Percentiles rank a stretch among this genome's conserved stretches.
phyloP scores from a whole-genome alignment of 2,329 filamentous ascomycete species.

The Paracoccidioides lutzii region DNA sequence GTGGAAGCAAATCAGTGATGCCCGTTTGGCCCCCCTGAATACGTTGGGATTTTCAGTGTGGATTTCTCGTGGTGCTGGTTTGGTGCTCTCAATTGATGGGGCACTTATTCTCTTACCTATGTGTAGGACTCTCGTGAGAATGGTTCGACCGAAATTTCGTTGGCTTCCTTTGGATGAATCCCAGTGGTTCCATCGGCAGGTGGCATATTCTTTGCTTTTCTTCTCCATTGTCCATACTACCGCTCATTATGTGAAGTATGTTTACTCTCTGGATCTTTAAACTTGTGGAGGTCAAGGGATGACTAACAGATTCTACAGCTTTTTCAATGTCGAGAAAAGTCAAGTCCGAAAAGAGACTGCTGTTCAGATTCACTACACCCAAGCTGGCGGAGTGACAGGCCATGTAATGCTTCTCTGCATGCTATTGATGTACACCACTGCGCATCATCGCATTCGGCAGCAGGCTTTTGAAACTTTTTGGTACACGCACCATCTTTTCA shows the following conservation, averaged over 20 bases:
- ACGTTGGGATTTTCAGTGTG: slow-evolving; percentile 77
- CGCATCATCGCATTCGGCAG: slow-evolving; percentile 84
- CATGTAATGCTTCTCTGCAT: slow-evolving; percentile 99
- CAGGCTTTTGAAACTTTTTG: slow-evolving; percentile 98
- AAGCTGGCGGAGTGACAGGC: slow-evolving; percentile 84
- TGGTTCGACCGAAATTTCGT: slow-evolving; percentile 70
- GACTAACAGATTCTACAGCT: slow-evolving; percentile 42
- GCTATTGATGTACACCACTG: slow-evolving; percentile 94
- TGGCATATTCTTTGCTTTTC: slow-evolving; percentile 76
- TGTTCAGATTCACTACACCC: slow-evolving; percentile 78
- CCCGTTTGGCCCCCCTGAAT: slow-evolving; percentile 63
- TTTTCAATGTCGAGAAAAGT: slow-evolving; percentile 82
- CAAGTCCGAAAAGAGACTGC: slow-evolving; percentile 72
- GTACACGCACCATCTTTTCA: slow-evolving; percentile 98
- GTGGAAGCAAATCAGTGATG: slow-evolving; percentile 62
- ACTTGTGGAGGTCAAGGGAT: background rate
- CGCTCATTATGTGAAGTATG: slow-evolving; percentile 88
- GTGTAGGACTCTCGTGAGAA: slow-evolving; percentile 79
- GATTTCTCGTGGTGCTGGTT: slow-evolving; percentile 85
- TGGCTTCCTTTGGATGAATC: slow-evolving; percentile 94
- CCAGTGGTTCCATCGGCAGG: slow-evolving; percentile 89
- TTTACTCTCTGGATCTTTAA: slow-evolving; percentile 6
- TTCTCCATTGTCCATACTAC: slow-evolving; percentile 66
- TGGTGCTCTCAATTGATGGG: slow-evolving; percentile 71
- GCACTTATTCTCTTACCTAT: slow-evolving; percentile 86